These are phyloP conservation scores for Salix exigua DNA, from an alignment of 345 rosid genomes.

Conservation along the genomic window DNA sequence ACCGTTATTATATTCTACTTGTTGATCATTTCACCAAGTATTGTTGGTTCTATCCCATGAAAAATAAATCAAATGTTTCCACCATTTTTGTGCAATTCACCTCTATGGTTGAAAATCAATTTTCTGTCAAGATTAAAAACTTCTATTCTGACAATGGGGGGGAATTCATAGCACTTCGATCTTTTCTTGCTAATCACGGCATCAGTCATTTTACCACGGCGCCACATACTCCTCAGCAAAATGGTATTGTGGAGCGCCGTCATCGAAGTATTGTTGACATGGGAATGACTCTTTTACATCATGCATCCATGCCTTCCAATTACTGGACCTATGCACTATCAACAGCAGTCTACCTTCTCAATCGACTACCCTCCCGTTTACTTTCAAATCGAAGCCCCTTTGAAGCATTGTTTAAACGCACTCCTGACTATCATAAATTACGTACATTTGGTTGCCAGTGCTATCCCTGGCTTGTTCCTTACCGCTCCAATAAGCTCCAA, in stretches of 20 bases:
- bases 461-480: not conserved
- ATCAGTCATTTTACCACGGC: not conserved
- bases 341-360: not conserved
- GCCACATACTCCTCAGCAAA: not conserved
- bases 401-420: not conserved
- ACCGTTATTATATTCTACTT: not conserved
- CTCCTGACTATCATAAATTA: not conserved
- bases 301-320: not conserved
- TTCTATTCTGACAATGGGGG: too few species aligned
- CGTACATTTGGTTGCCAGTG: not conserved
- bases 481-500: not conserved
- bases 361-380: not conserved
- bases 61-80: not conserved
- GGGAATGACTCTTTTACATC: not conserved
- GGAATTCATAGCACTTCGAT: too few species aligned
- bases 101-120: not conserved
- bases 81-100: not conserved
- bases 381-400: not conserved
- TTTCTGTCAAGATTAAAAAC: too few species aligned
- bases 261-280: too few species aligned
- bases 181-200: accelerated
- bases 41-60: not conserved
- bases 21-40: not conserved
- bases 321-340: not conserved
- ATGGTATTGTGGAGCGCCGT: accelerated